Conservation (phyloP, 352 stramenopile species). For the Phytophthora fragariae region DNA sequence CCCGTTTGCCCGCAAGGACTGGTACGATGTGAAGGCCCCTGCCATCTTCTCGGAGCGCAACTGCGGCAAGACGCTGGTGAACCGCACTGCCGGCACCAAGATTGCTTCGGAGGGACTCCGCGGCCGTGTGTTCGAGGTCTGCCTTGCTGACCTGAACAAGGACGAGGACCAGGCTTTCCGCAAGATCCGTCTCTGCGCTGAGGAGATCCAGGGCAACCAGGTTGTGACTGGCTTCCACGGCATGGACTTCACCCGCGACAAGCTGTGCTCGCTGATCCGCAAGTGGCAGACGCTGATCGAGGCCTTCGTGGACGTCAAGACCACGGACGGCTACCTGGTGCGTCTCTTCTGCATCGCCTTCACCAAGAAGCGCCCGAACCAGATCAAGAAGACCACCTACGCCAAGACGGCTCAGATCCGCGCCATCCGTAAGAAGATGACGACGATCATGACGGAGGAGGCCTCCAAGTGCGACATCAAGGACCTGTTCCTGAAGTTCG, state of each 20-base stretch:
- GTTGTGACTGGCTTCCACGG: slow-evolving; percentile 92
- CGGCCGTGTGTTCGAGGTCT: slow-evolving; percentile 99
- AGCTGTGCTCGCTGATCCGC: slow-evolving; percentile 99
- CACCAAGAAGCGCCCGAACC: slow-evolving; percentile 99
- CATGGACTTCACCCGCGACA: slow-evolving; percentile 97
- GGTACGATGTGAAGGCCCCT: slow-evolving; percentile 97
- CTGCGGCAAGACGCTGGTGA: slow-evolving; percentile 99
- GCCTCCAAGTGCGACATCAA: slow-evolving; percentile 99
- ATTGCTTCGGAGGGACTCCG: slow-evolving; percentile 99
- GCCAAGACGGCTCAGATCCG: slow-evolving; percentile 97
- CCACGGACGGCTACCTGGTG: slow-evolving; percentile 99
- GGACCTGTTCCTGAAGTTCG: slow-evolving; percentile 99
- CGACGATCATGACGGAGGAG: slow-evolving; percentile 97
- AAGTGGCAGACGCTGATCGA: slow-evolving; percentile 99
- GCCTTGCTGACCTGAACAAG: slow-evolving; percentile 98
- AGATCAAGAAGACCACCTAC: slow-evolving; percentile 99
- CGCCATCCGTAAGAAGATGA: slow-evolving; percentile 99
- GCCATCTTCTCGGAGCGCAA: slow-evolving; percentile 98
- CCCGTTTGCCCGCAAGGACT: slow-evolving; percentile 99
- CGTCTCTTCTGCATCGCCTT: slow-evolving; percentile 99
- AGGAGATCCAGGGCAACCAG: slow-evolving; percentile 97
- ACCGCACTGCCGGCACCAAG: slow-evolving; percentile 96
- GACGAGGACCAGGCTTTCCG: slow-evolving; percentile 98
- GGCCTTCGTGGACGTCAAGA: slow-evolving; percentile 98
- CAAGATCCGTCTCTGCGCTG: slow-evolving; percentile 99